Base-by-base conservation (phyloP, 352 stramenopile species). In the Phytophthora nicotianae region DNA sequence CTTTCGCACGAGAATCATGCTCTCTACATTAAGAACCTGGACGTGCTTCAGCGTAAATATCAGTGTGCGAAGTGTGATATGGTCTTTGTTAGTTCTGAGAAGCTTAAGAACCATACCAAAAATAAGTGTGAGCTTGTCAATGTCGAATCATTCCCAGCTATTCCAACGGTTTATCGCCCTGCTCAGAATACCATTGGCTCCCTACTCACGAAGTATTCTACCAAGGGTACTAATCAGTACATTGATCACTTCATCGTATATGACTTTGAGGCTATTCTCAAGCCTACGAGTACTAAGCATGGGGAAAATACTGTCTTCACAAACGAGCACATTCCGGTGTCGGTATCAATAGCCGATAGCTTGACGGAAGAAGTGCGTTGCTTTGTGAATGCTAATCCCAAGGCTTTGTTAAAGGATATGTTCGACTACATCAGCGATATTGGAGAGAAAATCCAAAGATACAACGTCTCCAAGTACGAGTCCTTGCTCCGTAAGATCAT, bases 341-440 rank as follows among this genome's bases (percentile, higher is more conserved):
- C 48, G 13, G 58, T 59, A 29, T 58, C 46, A 20, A 29, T 59
- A 21, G 23, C 37, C 27, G 58, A 65, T 52, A 65, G 58, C 32
- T 53, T 53, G 21, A 65, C 26, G 8, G 32, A 59, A 20, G 48
- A 65, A n/a, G 57, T 58, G 16, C 46, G 26, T 49, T 65, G 57
- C 21, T 65, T 65, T 33, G 58, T 59, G 5, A 65, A 59, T 52
- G 58, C 54, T 27, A 35, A 43, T 24, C 48, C 55, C 4, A 63
- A 63, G 45, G 14, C 29, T 16, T 17, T 65, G 11, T 42, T 58
- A 9, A 47, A 24, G 50, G 58, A 59, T 33, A 60, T 55, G 58
- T 66, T 66, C 42, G 19, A 65, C 33, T 64, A 64, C 26, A 50
- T 58, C 14, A n/a, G n/a, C n/a, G n/a, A n/a, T n/a, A 35, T 32